Percentiles rank a stretch among this genome's conserved stretches.
Evolutionary conservation across 1,284 basidiomycete species (phyloP).

Genomic region (Stereum hirsutum): DNA sequence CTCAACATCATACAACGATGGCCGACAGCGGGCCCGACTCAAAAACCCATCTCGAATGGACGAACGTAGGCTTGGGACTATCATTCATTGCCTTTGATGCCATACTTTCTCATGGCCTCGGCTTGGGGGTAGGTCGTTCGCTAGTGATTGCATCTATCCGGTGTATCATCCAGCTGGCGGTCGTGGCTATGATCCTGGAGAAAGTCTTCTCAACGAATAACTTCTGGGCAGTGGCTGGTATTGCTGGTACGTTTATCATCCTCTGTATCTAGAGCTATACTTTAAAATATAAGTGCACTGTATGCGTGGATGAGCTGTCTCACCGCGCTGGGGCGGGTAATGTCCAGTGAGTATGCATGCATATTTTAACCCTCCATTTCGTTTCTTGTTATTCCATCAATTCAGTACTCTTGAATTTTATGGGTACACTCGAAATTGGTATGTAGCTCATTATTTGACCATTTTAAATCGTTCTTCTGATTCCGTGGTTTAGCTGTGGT

Average conservation of each 20-base stretch:
- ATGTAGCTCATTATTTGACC: slow-evolving; percentile 13
- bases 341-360: too few species aligned
- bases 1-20: slow-evolving; percentile 2
- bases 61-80: slow-evolving; percentile 66
- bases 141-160: slow-evolving; percentile 62
- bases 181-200: slow-evolving; percentile 64
- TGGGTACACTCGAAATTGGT: slow-evolving; percentile 68
- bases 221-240: slow-evolving; percentile 64
- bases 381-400: too few species aligned
- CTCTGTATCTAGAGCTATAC: too few species aligned
- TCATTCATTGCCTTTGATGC: slow-evolving; percentile 64
- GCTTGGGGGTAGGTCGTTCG: slow-evolving; percentile 61
- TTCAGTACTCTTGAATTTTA: slow-evolving; percentile 56
- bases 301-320: too few species aligned
- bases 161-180: slow-evolving; percentile 68
- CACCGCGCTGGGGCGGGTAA: too few species aligned
- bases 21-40: slow-evolving; percentile 2
- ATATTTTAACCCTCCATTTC: too few species aligned
- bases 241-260: slow-evolving; percentile 46
- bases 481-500: slow-evolving; percentile 37
- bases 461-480: slow-evolving; percentile 17
- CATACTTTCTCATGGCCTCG: slow-evolving; percentile 49
- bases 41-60: slow-evolving; percentile 39
- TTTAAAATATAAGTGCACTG: too few species aligned
- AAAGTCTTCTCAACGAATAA: slow-evolving; percentile 69